phyloP scores from a whole-genome alignment of 2,329 filamentous ascomycete genomes.

The Colletotrichum eleusines region DNA sequence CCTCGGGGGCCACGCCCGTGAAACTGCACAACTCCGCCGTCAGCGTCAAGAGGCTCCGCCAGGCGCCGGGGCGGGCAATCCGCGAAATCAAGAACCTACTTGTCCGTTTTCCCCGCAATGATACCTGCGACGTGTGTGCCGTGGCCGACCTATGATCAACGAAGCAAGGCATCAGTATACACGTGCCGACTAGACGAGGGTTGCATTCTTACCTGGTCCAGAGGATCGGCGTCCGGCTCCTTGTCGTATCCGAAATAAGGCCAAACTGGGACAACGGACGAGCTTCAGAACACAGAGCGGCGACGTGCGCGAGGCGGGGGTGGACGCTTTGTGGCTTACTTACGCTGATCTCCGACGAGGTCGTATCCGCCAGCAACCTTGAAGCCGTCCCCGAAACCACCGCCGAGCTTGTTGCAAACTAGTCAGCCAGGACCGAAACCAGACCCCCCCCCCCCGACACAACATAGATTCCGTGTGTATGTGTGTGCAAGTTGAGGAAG shows the following conservation, averaged over 20 bases:
- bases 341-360: slow-evolving; percentile 45
- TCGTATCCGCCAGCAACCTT: slow-evolving; percentile 45
- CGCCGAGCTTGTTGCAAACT: slow-evolving; percentile 30
- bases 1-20: slow-evolving; percentile 48
- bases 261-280: slow-evolving; percentile 4
- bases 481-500: no score
- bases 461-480: no score
- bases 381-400: slow-evolving; percentile 37
- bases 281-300: background rate
- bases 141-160: no score
- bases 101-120: slow-evolving; percentile 46
- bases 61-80: no score
- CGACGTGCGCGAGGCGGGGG: background rate
- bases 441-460: no score
- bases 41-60: background rate
- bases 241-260: slow-evolving; percentile 40
- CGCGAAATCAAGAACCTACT: slow-evolving; percentile 3
- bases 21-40: slow-evolving; percentile 1
- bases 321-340: background rate
- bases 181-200: no score
- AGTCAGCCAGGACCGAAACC: background rate
- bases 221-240: slow-evolving; percentile 50
- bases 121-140: slow-evolving; percentile 51
- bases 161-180: no score
- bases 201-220: no score